These are phyloP conservation scores for Solanum pinnatisectum DNA, from an alignment of 257 asterid species.

Conservation along the genomic window DNA sequence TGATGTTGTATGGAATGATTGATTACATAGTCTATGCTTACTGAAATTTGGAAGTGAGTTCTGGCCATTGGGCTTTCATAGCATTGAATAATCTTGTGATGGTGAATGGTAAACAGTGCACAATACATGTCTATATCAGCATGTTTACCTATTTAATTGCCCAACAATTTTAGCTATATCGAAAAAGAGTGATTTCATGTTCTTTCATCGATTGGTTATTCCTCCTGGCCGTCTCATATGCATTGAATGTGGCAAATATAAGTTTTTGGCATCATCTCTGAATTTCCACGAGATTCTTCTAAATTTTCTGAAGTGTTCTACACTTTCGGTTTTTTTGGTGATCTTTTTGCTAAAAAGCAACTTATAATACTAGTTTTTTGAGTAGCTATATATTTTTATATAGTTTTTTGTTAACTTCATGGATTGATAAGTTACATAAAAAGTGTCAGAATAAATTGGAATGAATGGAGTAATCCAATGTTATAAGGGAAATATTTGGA, in stretches of 20 bases:
- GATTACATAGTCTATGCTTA: not conserved
- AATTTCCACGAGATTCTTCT: not conserved
- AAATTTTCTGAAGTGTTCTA: not conserved
- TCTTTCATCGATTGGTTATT: not conserved
- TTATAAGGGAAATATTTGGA: not conserved
- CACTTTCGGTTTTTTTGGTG: not conserved
- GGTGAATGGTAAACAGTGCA: not conserved
- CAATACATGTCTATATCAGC: not conserved
- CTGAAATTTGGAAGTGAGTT: not conserved
- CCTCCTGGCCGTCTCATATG: not conserved
- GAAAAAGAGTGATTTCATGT: not conserved
- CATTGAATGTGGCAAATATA: not conserved
- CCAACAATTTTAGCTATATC: not conserved
- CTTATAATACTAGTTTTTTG: not conserved
- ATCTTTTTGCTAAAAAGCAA: not conserved
- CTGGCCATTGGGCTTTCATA: not conserved
- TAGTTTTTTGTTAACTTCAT: not conserved
- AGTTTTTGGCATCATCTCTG: not conserved
- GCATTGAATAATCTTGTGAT: not conserved
- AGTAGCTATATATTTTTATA: not conserved
- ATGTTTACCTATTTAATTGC: not conserved
- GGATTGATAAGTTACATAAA: not conserved
- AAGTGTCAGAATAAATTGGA: not conserved
- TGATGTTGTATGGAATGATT: not conserved
- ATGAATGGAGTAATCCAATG: too few relatives aligned